Conservation (phyloP, 148 eudicot species). For the Gaultheria prostrata region DNA sequence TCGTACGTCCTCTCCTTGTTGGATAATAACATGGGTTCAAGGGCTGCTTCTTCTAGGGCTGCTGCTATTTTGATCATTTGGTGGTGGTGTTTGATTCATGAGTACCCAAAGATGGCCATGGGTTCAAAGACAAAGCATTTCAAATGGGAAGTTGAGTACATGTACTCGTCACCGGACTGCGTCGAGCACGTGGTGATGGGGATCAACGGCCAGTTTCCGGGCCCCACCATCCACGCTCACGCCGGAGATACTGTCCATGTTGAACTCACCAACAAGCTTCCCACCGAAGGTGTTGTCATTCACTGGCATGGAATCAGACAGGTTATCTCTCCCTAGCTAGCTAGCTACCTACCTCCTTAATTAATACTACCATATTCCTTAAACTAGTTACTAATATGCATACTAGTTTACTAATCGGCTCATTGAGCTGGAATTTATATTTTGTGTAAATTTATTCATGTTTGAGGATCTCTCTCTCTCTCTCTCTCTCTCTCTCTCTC, state of each 20-base stretch:
- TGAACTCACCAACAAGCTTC: conserved; percentile 66
- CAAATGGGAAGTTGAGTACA: conserved; percentile 70
- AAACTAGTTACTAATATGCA: neutral
- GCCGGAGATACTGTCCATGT: conserved; percentile 62
- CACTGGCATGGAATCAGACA: conserved; percentile 97
- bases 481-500: neutral
- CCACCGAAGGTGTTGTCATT: conserved; percentile 77
- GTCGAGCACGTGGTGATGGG: conserved; percentile 57
- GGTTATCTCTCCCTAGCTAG: conserved; percentile 20
- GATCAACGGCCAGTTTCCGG: conserved; percentile 78
- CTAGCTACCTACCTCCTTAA: too few species aligned
- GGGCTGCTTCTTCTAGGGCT: neutral
- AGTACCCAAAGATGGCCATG: conserved; percentile 1
- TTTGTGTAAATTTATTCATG: neutral
- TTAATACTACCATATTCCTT: neutral
- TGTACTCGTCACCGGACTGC: conserved; percentile 70
- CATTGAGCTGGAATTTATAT: neutral
- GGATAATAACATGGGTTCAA: neutral
- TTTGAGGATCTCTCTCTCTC: neutral
- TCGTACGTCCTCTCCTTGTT: neutral
- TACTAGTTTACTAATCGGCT: neutral
- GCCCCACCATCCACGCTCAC: conserved; percentile 64
- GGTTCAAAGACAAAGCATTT: conserved; percentile 38
- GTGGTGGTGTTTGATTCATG: neutral
- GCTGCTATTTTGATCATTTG: neutral